These are phyloP conservation scores for Tolypocladium cylindrosporum DNA, from an alignment of 2,329 filamentous ascomycete species.

Conservation along the genomic window DNA sequence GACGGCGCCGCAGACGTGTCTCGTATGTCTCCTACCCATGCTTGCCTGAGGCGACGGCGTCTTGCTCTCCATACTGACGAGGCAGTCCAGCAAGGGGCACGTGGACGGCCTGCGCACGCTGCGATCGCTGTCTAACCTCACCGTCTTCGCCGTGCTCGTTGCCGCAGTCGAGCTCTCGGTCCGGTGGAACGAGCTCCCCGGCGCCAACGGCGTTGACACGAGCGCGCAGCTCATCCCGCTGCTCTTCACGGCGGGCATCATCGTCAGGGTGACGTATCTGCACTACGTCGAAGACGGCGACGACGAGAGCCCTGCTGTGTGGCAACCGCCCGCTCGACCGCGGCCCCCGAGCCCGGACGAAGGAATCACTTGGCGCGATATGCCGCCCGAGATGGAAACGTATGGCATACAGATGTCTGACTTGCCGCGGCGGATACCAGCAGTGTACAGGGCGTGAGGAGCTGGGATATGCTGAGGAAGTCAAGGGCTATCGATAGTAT, in stretches of 20 bases:
- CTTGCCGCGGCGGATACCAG: background rate
- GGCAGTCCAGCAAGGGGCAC: background rate
- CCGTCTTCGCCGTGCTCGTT: slow-evolving; percentile 17
- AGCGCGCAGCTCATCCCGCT: slow-evolving; percentile 21
- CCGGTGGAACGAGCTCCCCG: slow-evolving; percentile 19
- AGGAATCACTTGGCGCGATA: background rate
- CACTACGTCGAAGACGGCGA: slow-evolving; percentile 8
- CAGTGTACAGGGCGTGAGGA: background rate
- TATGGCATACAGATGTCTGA: background rate
- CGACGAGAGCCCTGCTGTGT: background rate
- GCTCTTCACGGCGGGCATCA: slow-evolving; percentile 17
- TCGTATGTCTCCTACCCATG: slow-evolving; percentile 11
- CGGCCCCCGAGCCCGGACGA: background rate
- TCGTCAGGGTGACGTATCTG: slow-evolving; percentile 14
- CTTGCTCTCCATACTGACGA: background rate
- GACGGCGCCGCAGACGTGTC: slow-evolving; percentile 8
- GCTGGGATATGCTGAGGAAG: background rate
- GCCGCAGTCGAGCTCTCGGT: slow-evolving; percentile 22
- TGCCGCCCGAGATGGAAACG: background rate
- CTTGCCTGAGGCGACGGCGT: background rate
- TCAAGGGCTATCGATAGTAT: too few relatives aligned
- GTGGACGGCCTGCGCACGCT: background rate
- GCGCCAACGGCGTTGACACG: slow-evolving; percentile 13
- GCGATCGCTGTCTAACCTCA: slow-evolving; percentile 10
- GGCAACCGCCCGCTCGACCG: background rate